Conservation (phyloP, 495 filamentous ascomycete genomes). For the Oidiodendron maius region DNA sequence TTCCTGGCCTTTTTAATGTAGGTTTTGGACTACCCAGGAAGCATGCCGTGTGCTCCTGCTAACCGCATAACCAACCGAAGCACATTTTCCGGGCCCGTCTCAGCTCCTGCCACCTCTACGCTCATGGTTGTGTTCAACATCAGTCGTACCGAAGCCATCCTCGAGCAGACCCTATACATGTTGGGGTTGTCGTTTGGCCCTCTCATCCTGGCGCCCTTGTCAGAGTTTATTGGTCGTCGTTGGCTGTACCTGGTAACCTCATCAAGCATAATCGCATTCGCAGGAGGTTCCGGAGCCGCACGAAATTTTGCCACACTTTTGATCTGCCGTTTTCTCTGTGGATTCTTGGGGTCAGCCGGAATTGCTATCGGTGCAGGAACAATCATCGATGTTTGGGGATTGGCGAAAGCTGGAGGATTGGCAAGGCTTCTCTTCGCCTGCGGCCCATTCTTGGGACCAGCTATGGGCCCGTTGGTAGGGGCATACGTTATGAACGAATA, state of each 20-base stretch:
- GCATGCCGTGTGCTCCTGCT: too few species aligned
- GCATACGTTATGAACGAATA: constrained; percentile 63
- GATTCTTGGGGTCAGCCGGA: constrained; percentile 45
- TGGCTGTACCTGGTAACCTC: constrained; percentile 46
- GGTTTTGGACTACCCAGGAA: constrained; percentile 2
- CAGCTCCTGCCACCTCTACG: constrained; percentile 14
- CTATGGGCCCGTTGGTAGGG: constrained; percentile 56
- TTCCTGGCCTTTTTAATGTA: constrained; percentile 30
- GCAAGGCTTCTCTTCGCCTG: constrained; percentile 59
- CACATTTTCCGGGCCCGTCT: constrained; percentile 13
- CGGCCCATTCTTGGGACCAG: constrained; percentile 60
- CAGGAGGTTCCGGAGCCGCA: constrained; percentile 48
- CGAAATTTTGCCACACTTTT: constrained; percentile 49
- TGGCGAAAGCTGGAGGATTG: constrained; percentile 55
- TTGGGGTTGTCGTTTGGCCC: constrained; percentile 64
- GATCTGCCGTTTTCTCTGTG: constrained; percentile 50
- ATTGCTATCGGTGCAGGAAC: constrained; percentile 47
- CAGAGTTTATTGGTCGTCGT: constrained; percentile 61
- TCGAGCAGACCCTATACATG: constrained; percentile 56
- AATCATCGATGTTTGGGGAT: constrained; percentile 49
- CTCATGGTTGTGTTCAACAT: constrained; percentile 14
- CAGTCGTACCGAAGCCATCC: constrained; percentile 9
- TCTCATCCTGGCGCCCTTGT: constrained; percentile 54
- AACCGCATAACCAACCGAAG: constrained; percentile 5
- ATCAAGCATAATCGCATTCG: constrained; percentile 50